phyloP scores from a whole-genome alignment of 371 early-diverging fungal species.

The Basidiobolus meristosporus region DNA sequence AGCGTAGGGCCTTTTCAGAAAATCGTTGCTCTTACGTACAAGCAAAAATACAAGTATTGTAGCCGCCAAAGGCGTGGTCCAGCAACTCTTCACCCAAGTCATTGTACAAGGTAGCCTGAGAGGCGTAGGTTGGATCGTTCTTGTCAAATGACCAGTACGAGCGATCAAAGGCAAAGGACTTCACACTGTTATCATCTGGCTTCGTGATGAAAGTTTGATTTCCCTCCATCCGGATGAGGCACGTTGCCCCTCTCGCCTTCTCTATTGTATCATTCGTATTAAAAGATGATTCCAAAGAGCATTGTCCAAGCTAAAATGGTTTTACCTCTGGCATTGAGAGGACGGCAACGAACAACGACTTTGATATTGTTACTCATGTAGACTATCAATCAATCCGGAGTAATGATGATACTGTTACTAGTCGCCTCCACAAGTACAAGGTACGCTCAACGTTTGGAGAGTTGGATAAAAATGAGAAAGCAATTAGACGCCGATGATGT shows the following conservation, averaged over 20 bases:
- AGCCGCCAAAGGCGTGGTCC: constrained; percentile 73
- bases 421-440: too few species aligned
- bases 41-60: constrained; percentile 77
- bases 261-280: constrained; percentile 12
- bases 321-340: constrained; percentile 46
- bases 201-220: constrained; percentile 38
- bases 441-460: too few species aligned
- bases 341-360: constrained; percentile 65
- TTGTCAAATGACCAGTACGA: constrained; percentile 68
- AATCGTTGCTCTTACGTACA: too few species aligned
- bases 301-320: not conserved
- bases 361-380: constrained; percentile 40
- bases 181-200: constrained; percentile 14
- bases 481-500: too few species aligned
- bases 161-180: constrained; percentile 62
- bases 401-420: too few species aligned
- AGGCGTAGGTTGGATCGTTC: constrained; percentile 39
- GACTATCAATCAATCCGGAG: too few species aligned
- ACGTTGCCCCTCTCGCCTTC: constrained; percentile 31
- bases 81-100: constrained; percentile 57
- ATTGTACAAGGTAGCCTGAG: constrained; percentile 54
- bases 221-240: constrained; percentile 45
- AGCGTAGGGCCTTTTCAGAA: too few species aligned
- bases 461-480: too few species aligned
- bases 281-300: not conserved